Percentiles rank a stretch among this genome's conserved stretches.
Conservation (phyloP, 257 asterid genomes). For the Ehretia macrophylla region DNA sequence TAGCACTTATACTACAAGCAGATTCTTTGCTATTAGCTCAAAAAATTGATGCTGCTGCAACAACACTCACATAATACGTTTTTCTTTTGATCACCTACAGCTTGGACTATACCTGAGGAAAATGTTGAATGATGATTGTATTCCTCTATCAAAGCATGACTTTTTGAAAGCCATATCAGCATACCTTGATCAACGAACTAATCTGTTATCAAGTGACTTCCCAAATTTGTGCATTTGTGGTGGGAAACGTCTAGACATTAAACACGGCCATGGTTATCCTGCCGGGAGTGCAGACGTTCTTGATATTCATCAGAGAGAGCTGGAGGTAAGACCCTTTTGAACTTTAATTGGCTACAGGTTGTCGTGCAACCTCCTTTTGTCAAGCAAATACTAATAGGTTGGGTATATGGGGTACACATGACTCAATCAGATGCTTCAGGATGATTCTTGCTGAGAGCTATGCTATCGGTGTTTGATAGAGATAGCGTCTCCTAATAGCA, state of each 20-base stretch:
- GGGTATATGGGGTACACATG: no score
- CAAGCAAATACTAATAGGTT: no score
- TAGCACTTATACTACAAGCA: background rate
- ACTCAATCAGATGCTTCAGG: no score
- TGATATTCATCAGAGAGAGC: conserved; percentile 55
- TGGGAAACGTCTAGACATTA: conserved; percentile 31
- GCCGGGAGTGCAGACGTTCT: conserved; percentile 39
- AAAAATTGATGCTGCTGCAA: background rate
- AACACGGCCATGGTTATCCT: conserved; percentile 23
- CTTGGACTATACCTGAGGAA: conserved; percentile 65
- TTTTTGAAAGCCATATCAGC: conserved; percentile 57
- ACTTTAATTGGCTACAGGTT: background rate
- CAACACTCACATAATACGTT: background rate
- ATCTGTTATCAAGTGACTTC: conserved; percentile 52
- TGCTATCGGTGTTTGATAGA: no score
- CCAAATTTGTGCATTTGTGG: conserved; percentile 67
- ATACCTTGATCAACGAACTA: conserved; percentile 57
- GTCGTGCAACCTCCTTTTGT: no score
- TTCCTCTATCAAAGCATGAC: conserved; percentile 48
- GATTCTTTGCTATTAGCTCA: background rate
- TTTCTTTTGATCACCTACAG: conserved; percentile 36
- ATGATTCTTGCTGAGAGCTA: no score
- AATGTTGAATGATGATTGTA: conserved; percentile 40
- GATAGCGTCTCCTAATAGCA: no score
- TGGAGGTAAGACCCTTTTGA: conserved; percentile 42